Percentiles rank a stretch among this genome's conserved stretches.
Evolutionary conservation across 2,329 filamentous ascomycete genomes (phyloP).

Genomic region (Xylaria sp.): DNA sequence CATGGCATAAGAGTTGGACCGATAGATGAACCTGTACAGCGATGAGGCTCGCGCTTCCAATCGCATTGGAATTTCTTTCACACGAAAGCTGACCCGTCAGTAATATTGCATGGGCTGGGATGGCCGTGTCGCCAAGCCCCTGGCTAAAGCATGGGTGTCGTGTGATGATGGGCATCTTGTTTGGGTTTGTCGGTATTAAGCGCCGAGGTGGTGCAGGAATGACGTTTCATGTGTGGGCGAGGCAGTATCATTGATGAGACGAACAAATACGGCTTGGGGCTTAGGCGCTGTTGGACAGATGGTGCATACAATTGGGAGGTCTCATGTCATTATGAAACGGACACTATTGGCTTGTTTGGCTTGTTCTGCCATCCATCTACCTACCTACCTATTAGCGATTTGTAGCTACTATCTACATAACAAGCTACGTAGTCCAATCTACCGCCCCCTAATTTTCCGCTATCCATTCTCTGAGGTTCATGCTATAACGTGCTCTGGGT

Average conservation of each 20-base stretch:
- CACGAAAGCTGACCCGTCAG: constrained; percentile 23
- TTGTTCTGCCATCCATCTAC: constrained; percentile 18
- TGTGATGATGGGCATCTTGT: constrained; percentile 16
- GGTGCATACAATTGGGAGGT: constrained; percentile 28
- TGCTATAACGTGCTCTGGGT: not conserved
- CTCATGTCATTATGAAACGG: constrained; percentile 18
- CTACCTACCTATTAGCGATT: constrained; percentile 16
- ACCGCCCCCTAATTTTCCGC: not conserved
- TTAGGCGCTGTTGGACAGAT: constrained; percentile 20
- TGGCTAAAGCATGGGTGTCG: constrained; percentile 25
- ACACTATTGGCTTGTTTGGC: constrained; percentile 20
- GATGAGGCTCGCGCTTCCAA: constrained; percentile 53
- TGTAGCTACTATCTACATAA: constrained; percentile 21
- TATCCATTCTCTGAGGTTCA: not conserved
- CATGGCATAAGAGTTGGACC: constrained; percentile 49
- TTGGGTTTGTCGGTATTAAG: constrained; percentile 30
- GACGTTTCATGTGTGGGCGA: constrained; percentile 36
- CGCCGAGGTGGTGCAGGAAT: constrained; percentile 31
- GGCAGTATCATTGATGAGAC: constrained; percentile 31
- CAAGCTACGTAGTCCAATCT: constrained; percentile 18
- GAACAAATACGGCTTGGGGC: constrained; percentile 23
- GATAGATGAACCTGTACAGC: constrained; percentile 50
- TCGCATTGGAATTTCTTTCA: constrained; percentile 43
- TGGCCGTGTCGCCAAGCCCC: constrained; percentile 16
- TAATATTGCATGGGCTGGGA: constrained; percentile 34